Evolutionary conservation across 192 early-diverging fungal genomes (phyloP).

Genomic region (Rhizophagus clarus): DNA sequence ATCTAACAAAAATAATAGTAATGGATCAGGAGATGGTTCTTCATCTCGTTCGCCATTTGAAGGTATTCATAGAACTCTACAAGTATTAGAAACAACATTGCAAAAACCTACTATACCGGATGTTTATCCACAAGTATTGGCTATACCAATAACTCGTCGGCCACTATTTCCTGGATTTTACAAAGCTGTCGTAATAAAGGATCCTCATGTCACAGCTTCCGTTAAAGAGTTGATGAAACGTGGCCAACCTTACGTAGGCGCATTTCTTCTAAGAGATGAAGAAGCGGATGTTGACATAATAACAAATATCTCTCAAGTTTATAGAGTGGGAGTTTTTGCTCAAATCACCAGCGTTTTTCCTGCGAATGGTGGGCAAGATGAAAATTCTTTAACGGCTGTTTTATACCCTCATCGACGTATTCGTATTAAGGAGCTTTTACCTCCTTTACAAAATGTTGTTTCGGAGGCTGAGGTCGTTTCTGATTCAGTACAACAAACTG

Average conservation of each 20-base stretch:
- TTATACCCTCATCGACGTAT: conserved; percentile 95
- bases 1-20: conserved; percentile 39
- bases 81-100: conserved; percentile 66
- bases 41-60: conserved; percentile 38
- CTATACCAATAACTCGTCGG: conserved; percentile 88
- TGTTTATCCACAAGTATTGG: conserved; percentile 91
- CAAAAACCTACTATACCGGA: conserved; percentile 85
- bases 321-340: conserved; percentile 93
- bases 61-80: conserved; percentile 49
- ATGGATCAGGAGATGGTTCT: conserved; percentile 38
- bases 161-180: conserved; percentile 98
- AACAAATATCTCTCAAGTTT: conserved; percentile 73
- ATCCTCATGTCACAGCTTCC: conserved; percentile 88
- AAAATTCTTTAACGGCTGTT: conserved; percentile 86
- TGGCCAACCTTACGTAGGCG: conserved; percentile 95
- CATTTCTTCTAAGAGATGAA: conserved; percentile 92
- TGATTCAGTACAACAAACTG: conserved; percentile 32
- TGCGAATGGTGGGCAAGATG: conserved; percentile 68
- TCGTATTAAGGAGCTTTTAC: conserved; percentile 70
- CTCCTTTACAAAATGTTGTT: conserved; percentile 31
- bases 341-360: conserved; percentile 96
- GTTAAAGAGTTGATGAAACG: conserved; percentile 90
- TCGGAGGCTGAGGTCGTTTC: conserved; percentile 30
- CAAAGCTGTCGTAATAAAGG: conserved; percentile 96
- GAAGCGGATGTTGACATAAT: conserved; percentile 85